These are phyloP conservation scores for Pseudogymnoascus sp. DNA, from an alignment of 2,329 filamentous ascomycete genomes.

Conservation along the genomic window DNA sequence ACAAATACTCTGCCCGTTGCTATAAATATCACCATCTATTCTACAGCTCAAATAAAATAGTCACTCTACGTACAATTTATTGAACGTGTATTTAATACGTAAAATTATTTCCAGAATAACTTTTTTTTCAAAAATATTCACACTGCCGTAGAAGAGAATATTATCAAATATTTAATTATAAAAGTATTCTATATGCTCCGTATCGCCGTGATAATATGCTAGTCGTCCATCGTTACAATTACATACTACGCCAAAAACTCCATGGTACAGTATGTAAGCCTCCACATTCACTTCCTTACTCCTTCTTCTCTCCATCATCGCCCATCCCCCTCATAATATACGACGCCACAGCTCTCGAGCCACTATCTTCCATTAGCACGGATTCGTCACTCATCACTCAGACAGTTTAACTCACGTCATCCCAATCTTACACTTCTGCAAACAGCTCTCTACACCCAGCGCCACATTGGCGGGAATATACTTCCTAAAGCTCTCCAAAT, in stretches of 20 bases:
- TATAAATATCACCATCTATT: background rate
- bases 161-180: background rate
- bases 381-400: background rate
- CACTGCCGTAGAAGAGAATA: background rate
- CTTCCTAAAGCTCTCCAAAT: conserved; percentile 26
- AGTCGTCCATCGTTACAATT: background rate
- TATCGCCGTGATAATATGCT: background rate
- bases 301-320: background rate
- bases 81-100: background rate
- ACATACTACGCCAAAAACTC: background rate
- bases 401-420: conserved; percentile 20
- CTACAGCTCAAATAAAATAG: background rate
- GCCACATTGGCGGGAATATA: conserved; percentile 35
- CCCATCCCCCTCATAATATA: background rate
- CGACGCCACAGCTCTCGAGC: background rate
- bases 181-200: conserved; percentile 1
- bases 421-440: conserved; percentile 32
- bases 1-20: background rate
- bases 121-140: background rate
- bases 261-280: background rate
- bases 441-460: conserved; percentile 36
- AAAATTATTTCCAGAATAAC: background rate
- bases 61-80: background rate
- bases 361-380: background rate
- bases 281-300: background rate